These are phyloP conservation scores for Microthyrium microscopicum DNA, from an alignment of 2,329 filamentous ascomycete species.

Conservation along the genomic window DNA sequence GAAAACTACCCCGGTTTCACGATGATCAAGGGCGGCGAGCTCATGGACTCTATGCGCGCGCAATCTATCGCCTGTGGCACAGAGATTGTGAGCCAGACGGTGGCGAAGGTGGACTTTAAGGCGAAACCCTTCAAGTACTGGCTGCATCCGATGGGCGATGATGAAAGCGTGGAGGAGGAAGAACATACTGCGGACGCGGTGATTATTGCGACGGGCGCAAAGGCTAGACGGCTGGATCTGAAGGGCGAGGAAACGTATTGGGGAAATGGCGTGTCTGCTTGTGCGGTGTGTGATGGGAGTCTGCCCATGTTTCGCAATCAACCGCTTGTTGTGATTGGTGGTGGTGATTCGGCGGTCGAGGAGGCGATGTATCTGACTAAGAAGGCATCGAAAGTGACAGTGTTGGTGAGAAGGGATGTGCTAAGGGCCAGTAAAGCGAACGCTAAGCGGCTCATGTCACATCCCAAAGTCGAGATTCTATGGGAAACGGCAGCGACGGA, in stretches of 20 bases:
- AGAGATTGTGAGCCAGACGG: slow-evolving; percentile 81
- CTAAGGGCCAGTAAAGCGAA: slow-evolving; percentile 84
- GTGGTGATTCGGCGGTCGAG: slow-evolving; percentile 91
- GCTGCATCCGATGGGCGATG: slow-evolving; percentile 57
- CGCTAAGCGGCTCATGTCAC: slow-evolving; percentile 62
- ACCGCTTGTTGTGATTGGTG: slow-evolving; percentile 87
- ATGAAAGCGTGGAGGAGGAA: slow-evolving; percentile 47
- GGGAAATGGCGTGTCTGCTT: slow-evolving; percentile 92
- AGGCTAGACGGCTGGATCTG: slow-evolving; percentile 67
- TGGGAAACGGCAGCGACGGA: slow-evolving; percentile 73
- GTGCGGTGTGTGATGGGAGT: slow-evolving; percentile 92
- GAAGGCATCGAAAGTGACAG: slow-evolving; percentile 88
- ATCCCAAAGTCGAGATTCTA: slow-evolving; percentile 80
- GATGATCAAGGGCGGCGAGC: slow-evolving; percentile 66
- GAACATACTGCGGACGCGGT: slow-evolving; percentile 79
- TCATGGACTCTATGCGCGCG: slow-evolving; percentile 92
- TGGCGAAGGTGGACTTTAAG: slow-evolving; percentile 66
- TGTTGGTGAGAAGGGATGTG: slow-evolving; percentile 75
- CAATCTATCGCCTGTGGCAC: slow-evolving; percentile 91
- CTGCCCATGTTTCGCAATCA: slow-evolving; percentile 96
- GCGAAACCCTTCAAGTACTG: slow-evolving; percentile 85
- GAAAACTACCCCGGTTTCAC: slow-evolving; percentile 98
- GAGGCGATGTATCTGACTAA: slow-evolving; percentile 96
- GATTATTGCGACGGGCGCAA: slow-evolving; percentile 91
- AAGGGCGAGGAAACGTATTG: slow-evolving; percentile 89